Conservation (phyloP, 1,284 basidiomycete genomes). For the Naganishia sp. region DNA sequence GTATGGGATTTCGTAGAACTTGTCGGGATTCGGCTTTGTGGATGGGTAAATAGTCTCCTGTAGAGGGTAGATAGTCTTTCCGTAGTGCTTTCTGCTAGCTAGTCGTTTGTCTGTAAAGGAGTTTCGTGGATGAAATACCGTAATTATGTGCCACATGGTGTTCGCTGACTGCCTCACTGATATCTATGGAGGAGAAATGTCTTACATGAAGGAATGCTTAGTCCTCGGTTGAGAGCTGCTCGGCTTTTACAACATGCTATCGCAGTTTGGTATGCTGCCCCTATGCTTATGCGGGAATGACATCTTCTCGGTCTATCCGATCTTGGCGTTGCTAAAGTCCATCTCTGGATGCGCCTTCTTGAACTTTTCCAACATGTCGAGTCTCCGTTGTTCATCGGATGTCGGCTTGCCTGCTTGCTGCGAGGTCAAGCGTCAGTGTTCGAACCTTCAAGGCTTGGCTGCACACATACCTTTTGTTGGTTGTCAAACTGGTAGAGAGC, state of each 20-base stretch:
- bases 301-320: constrained; percentile 5
- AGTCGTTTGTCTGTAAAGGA: not conserved
- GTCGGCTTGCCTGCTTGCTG: constrained; percentile 95
- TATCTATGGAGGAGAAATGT: no score
- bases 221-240: no score
- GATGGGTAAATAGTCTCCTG: constrained; percentile 5
- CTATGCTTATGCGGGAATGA: no score
- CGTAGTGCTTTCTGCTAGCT: constrained; percentile 1
- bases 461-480: constrained; percentile 75
- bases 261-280: no score
- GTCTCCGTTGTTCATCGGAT: constrained; percentile 84
- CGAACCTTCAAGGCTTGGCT: not conserved
- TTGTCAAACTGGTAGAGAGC: constrained; percentile 80
- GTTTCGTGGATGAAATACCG: not conserved
- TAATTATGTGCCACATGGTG: not conserved
- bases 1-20: not conserved
- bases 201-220: no score
- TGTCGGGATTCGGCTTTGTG: not conserved
- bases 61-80: constrained; percentile 12
- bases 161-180: no score
- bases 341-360: constrained; percentile 87
- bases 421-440: constrained; percentile 26
- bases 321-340: constrained; percentile 62
- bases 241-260: no score
- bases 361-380: constrained; percentile 86